Conservation (phyloP, 2,329 filamentous ascomycete species). For the Daldinia eschscholtzii region DNA sequence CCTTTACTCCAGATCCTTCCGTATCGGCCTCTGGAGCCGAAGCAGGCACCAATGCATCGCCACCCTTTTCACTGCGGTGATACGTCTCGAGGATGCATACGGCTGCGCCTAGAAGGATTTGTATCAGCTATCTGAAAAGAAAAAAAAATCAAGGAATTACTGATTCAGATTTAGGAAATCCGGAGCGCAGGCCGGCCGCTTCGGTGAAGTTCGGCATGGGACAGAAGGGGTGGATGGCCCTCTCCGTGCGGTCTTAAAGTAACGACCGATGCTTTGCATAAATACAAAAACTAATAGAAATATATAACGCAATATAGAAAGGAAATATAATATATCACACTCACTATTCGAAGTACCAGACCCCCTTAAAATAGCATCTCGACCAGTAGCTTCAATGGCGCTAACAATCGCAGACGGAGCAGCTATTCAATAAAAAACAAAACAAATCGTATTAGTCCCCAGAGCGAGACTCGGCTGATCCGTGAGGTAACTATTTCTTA, state of each 20-base stretch:
- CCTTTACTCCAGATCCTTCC: slow-evolving; percentile 50
- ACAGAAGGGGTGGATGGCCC: background rate
- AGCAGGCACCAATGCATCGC: slow-evolving; percentile 51
- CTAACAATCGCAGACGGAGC: slow-evolving; percentile 90
- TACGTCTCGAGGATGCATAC: slow-evolving; percentile 96
- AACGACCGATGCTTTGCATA: slow-evolving; percentile 25
- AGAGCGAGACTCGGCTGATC: background rate
- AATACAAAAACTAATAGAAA: slow-evolving; percentile 16
- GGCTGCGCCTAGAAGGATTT: slow-evolving; percentile 71
- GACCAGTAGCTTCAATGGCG: slow-evolving; percentile 88
- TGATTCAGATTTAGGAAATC: slow-evolving; percentile 21
- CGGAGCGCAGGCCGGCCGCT: slow-evolving; percentile 12
- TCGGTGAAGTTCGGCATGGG: slow-evolving; percentile 14
- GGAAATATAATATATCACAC: slow-evolving; percentile 59
- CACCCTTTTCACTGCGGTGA: slow-evolving; percentile 68
- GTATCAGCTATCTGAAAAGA: slow-evolving; percentile 43
- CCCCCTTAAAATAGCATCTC: slow-evolving; percentile 93
- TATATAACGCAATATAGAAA: slow-evolving; percentile 26
- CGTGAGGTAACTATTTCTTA: slow-evolving; percentile 52
- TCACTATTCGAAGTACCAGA: slow-evolving; percentile 86
- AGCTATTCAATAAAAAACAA: slow-evolving; percentile 59
- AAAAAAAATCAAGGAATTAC: background rate
- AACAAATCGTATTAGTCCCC: slow-evolving; percentile 31
- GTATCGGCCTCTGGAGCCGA: slow-evolving; percentile 54
- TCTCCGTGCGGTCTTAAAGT: slow-evolving; percentile 30